Base-by-base conservation (phyloP, 352 stramenopile genomes). In the Stramenopiles sp. region DNA sequence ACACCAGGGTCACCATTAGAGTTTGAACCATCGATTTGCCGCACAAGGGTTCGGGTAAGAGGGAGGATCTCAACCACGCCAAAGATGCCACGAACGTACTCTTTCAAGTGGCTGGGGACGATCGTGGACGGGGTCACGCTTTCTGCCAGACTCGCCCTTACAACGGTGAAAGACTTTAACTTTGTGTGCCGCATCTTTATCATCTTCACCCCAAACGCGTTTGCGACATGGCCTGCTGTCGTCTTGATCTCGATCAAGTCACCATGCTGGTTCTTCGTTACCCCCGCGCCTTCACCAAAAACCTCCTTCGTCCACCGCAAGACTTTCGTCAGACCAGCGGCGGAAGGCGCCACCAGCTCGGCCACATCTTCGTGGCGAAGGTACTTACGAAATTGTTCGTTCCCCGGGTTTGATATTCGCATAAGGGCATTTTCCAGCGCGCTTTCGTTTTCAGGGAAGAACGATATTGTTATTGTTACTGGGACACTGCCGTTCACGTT, bases 381-480 rank as follows among this genome's bases (percentile, higher is more conserved):
- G 35, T 71, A 71, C 35, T 71, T 2, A 4, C 53, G 53, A 71
- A 71, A 71, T 63, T 63, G 12, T 63, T 63, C 25, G 25, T 63
- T 63, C 25, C 12, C 12, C 12, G 43, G 43, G 43, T 63, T 25
- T 63, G 43, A 63, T 18, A 63, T 63, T 63, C 25, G 12, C 25
- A 63, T 18, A 18, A 63, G 43, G 12, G 25, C 25, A 63, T 63
- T 25, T 63, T 63, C 25, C 43, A 63, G 25, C 25, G 25, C 43
- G 25, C 25, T 63, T 63, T 12, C 25, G 25, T 63, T 25, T 63
- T 63, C n/a, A n/a, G n/a, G n/a, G n/a, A n/a, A n/a, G n/a, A n/a
- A n/a, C n/a, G n/a, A n/a, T n/a, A n/a, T n/a, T n/a, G n/a, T n/a
- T n/a, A n/a, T n/a, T n/a, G n/a, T n/a, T n/a, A n/a, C n/a, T n/a